Base-by-base conservation (phyloP, 192 early-diverging fungal genomes). In the Spinellus fusiger region DNA sequence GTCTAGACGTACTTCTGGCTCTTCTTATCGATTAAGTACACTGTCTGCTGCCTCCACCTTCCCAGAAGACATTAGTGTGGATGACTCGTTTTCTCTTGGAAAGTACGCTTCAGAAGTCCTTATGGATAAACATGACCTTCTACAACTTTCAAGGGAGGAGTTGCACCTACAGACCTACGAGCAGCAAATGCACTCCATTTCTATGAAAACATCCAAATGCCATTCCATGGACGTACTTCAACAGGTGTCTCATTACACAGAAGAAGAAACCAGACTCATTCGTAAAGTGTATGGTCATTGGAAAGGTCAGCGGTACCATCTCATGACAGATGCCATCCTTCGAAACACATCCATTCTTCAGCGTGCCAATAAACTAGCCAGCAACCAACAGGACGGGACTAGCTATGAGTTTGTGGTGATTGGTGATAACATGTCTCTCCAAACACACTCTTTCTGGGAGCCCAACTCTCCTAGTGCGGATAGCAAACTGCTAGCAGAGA, bases 291-390 rank as follows among this genome's bases (percentile, higher is more conserved):
- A 80, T 33, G 66, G 71, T 38, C 66, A 65, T 8, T 84, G 82
- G 82, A 77, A 72, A 60, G 67, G 62, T 12, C 74, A 83, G 54
- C 70, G 84, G 54, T 73, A 75, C 52, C 77, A 85, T 6, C 69
- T 73, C 15, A 80, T 89, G 56, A 83, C 85, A 6, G 80, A 88
- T 50, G 71, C 74, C 9, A 84, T 90, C 56, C 66, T 89, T 47
- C 78, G 75, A 15, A 84, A 88, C 52, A 81, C 80, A 0, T 73
- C 79, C 2, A 63, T 84, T 10, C 66, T 97, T 38, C 91, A 94
- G 65, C 90, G 95, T 58, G 94, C 92, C 37, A 97, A 95, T 62
- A 78, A 92, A 5, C 88, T 92, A 28, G 79, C 87, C 65, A 78
- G 83, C 31, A 91, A 95, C 66, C 77, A 93, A 25, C 77, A 73